phyloP scores from a whole-genome alignment of 208 protist genomes.

The Herpetomonas tarakana region DNA sequence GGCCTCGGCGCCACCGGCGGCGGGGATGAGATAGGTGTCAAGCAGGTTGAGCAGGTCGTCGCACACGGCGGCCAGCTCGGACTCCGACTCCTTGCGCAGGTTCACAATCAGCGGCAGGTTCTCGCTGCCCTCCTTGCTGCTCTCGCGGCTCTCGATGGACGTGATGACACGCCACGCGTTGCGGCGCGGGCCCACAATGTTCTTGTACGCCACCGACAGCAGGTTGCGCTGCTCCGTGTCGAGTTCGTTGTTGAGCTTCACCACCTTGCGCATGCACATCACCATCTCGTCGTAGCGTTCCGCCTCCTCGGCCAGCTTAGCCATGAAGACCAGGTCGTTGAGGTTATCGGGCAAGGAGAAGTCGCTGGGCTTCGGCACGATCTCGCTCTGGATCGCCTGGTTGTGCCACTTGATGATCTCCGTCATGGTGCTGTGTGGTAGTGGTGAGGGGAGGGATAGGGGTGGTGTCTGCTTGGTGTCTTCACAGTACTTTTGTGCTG shows the following conservation, averaged over 20 bases:
- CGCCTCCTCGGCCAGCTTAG: slow-evolving; percentile 98
- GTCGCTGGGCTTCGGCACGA: slow-evolving; percentile 75
- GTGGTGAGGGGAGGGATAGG: background rate
- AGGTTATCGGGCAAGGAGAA: slow-evolving; percentile 78
- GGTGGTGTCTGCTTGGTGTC: background rate
- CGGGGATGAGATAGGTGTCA: slow-evolving; percentile 96
- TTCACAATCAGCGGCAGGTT: slow-evolving; percentile 91
- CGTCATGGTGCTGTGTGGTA: slow-evolving; percentile 35
- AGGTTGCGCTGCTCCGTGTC: slow-evolving; percentile 99
- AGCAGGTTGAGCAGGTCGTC: slow-evolving; percentile 97
- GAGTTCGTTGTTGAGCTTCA: slow-evolving; percentile 95
- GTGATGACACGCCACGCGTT: slow-evolving; percentile 98
- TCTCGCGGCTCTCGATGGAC: slow-evolving; percentile 97
- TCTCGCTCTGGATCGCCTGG: slow-evolving; percentile 59
- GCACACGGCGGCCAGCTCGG: slow-evolving; percentile 98
- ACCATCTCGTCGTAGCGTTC: slow-evolving; percentile 99
- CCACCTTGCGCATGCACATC: slow-evolving; percentile 97
- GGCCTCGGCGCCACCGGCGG: slow-evolving; percentile 81
- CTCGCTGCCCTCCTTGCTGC: slow-evolving; percentile 81
- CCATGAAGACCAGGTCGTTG: slow-evolving; percentile 93
- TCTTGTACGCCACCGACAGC: slow-evolving; percentile 99
- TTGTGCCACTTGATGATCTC: slow-evolving; percentile 86
- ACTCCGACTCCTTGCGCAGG: slow-evolving; percentile 96
- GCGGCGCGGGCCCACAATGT: slow-evolving; percentile 98
- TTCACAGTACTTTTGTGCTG: too few relatives aligned